Conservation (phyloP, 192 early-diverging fungal species). For the Fimicolochytrium jonesii region DNA sequence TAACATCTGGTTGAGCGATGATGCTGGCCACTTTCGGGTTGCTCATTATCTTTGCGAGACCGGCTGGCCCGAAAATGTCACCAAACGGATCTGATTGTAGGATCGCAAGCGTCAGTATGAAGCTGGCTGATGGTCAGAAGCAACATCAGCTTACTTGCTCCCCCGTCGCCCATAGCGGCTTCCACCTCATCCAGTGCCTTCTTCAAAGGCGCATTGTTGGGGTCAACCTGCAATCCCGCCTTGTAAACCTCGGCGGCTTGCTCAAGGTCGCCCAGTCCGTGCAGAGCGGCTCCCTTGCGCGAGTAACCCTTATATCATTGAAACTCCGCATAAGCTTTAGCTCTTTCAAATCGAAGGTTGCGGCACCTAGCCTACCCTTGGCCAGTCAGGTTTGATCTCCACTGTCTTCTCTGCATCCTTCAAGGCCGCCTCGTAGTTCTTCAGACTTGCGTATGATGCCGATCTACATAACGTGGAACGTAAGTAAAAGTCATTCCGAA, state of each 20-base stretch:
- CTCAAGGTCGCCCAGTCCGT: constrained; percentile 60
- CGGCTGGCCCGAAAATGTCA: constrained; percentile 74
- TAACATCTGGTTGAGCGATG: constrained; percentile 73
- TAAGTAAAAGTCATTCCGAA: too few relatives aligned
- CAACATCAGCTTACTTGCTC: constrained; percentile 35
- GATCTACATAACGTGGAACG: constrained; percentile 70
- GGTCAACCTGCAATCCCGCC: constrained; percentile 74
- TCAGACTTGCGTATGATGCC: constrained; percentile 72
- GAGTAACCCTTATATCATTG: constrained; percentile 60
- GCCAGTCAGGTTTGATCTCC: constrained; percentile 75
- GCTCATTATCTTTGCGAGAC: constrained; percentile 70
- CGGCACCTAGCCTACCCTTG: constrained; percentile 51
- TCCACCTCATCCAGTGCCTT: constrained; percentile 77
- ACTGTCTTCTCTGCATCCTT: constrained; percentile 84
- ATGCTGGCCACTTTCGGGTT: constrained; percentile 74
- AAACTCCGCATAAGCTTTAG: neutral
- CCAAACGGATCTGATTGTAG: constrained; percentile 38
- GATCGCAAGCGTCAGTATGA: too few relatives aligned
- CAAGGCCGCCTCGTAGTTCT: constrained; percentile 73
- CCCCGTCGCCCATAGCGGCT: constrained; percentile 47
- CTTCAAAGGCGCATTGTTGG: constrained; percentile 67
- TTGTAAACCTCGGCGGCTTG: constrained; percentile 78
- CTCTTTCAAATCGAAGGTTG: neutral
- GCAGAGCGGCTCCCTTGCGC: constrained; percentile 83
- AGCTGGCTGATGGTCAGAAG: too few relatives aligned